These are phyloP conservation scores for Penicillium sp. DNA, from an alignment of 2,329 filamentous ascomycete genomes.

Conservation along the genomic window DNA sequence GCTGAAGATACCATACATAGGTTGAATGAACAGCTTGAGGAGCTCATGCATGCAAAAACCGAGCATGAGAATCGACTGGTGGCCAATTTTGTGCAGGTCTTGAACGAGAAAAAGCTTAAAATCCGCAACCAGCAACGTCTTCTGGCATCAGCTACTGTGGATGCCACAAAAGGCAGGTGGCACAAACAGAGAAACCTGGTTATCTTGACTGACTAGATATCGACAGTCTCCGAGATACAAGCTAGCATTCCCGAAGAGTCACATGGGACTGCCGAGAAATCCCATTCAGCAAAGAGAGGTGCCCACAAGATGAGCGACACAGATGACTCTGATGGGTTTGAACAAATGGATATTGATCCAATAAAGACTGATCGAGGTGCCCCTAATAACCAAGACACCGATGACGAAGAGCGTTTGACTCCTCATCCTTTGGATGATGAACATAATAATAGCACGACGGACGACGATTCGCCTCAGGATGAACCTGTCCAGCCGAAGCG, in stretches of 20 bases:
- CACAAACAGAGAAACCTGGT: neutral
- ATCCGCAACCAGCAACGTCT: conserved; percentile 61
- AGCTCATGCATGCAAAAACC: conserved; percentile 56
- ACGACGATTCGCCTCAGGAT: conserved; percentile 24
- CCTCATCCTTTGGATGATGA: conserved; percentile 37
- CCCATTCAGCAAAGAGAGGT: conserved; percentile 28
- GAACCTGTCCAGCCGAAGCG: neutral
- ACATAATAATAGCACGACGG: conserved; percentile 29
- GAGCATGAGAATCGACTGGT: conserved; percentile 57
- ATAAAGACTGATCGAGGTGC: conserved; percentile 7
- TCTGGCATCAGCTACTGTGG: conserved; percentile 49
- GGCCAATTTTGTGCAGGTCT: conserved; percentile 55
- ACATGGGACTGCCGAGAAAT: conserved; percentile 15
- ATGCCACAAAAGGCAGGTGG: conserved; percentile 36
- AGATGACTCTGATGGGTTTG: conserved; percentile 35
- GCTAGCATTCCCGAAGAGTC: conserved; percentile 12
- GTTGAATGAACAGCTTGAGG: conserved; percentile 55
- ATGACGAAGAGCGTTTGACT: conserved; percentile 28
- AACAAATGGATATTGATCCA: conserved; percentile 37
- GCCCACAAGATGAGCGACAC: conserved; percentile 18
- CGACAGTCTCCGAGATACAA: conserved; percentile 29
- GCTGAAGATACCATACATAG: conserved; percentile 52
- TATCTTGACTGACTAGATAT: neutral
- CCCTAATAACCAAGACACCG: conserved; percentile 22
- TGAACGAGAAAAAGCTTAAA: conserved; percentile 65